Base-by-base conservation (phyloP, 2,329 filamentous ascomycete genomes). In the Colletotrichum sp. region DNA sequence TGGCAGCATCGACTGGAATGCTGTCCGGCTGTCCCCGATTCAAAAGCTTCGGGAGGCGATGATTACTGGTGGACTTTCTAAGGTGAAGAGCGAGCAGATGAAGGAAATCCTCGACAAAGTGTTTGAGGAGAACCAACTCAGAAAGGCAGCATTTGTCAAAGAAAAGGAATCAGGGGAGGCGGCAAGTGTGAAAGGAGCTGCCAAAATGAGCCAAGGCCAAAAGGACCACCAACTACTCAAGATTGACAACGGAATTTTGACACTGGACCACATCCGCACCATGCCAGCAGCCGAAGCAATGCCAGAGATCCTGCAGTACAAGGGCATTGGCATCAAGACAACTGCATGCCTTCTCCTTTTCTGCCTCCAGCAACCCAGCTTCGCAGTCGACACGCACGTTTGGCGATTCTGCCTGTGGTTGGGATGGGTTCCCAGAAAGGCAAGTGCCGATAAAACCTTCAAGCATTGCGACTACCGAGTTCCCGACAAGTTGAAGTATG, bases 1-100 rank as follows among this genome's bases (percentile, higher is more conserved):
- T 79, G 93, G 93, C 5, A 94, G 93, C 71, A 93, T 96, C 9
- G 87, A 96, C 81, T 96, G 94, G 93, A 91, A 95, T 78, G 91
- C 91, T 12, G 93, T 96, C 3, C 90, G 92, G 26, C 83, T 86
- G 30, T 91, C 92, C 3, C 83, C 90, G 2, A 82, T 90, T 6
- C 86, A 90, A 52, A 90, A 93, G 8, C 87, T 97, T n/a, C 91
- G 90, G 61, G 85, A 93, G 67, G 91, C 94, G 0, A 95, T 97
- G 80, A 92, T 92, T 78, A 84, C 86, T 9, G 94, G 94, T 12
- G 95, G 95, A 0, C 86, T 96, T 3, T 93, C 92, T 4, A 89
- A 90, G n/a, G 87, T 88, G 18, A 97, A 96, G 83, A 93, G 92
- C 75, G 92, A 90, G 68, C 88, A 93, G 78, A 95, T 98, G 80